phyloP scores from a whole-genome alignment of 345 rosid genomes.

The Balakata baccata region DNA sequence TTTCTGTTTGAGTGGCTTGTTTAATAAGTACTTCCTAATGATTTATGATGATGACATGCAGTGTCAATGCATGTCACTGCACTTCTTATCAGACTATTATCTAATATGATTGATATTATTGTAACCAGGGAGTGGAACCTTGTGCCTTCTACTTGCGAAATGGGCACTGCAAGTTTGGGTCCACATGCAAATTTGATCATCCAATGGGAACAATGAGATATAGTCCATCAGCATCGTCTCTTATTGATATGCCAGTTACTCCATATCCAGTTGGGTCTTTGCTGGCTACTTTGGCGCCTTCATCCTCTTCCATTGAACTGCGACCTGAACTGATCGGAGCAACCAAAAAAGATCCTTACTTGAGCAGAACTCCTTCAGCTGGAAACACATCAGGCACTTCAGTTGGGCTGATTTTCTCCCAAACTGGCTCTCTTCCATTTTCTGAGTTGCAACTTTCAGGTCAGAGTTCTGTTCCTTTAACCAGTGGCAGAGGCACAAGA shows the following conservation, averaged over 20 bases:
- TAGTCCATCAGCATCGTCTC: slow-evolving; percentile 23
- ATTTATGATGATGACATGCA: neutral
- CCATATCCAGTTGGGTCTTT: slow-evolving; percentile 28
- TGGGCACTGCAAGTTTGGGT: slow-evolving; percentile 31
- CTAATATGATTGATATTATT: neutral
- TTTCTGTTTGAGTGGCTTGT: neutral
- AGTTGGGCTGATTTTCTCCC: slow-evolving; percentile 69
- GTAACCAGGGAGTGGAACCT: slow-evolving; percentile 22
- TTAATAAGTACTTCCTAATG: neutral
- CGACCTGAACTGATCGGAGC: slow-evolving; percentile 21
- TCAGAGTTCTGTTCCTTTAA: slow-evolving; percentile 63
- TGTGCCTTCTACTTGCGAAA: slow-evolving; percentile 27
- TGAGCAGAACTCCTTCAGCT: slow-evolving; percentile 31
- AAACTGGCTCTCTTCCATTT: slow-evolving; percentile 54
- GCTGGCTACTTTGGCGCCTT: slow-evolving; percentile 22
- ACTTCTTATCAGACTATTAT: neutral
- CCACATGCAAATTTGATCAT: slow-evolving; percentile 35
- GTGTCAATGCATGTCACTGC: neutral
- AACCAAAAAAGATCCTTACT: slow-evolving; percentile 16
- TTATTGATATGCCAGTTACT: slow-evolving; percentile 23
- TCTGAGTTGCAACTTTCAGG: slow-evolving; percentile 67
- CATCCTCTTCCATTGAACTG: slow-evolving; percentile 21
- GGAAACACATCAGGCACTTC: slow-evolving; percentile 60
- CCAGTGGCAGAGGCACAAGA: slow-evolving; percentile 62
- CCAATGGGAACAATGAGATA: slow-evolving; percentile 27